Conservation (phyloP, 2,329 filamentous ascomycete genomes). For the Leptosphaerulina australis region DNA sequence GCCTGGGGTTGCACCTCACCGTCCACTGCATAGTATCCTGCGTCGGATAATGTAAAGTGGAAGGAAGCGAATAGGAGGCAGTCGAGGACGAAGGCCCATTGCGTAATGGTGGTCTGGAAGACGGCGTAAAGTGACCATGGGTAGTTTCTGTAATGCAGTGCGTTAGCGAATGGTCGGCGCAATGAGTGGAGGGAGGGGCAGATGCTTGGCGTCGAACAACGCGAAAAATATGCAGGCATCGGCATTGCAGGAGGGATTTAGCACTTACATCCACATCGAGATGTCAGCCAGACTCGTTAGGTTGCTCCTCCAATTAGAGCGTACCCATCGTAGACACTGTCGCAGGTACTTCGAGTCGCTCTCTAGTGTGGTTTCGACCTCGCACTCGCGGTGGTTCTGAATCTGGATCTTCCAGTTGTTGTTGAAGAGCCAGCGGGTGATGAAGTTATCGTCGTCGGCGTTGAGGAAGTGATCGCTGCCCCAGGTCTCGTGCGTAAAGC, state of each 20-base stretch:
- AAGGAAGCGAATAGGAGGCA: constrained; percentile 51
- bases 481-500: constrained; percentile 85
- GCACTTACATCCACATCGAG: constrained; percentile 81
- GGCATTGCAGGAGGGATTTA: constrained; percentile 24
- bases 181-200: constrained; percentile 33
- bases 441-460: constrained; percentile 97
- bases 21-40: constrained; percentile 36
- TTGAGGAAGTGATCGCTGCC: constrained; percentile 78
- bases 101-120: constrained; percentile 89
- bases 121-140: constrained; percentile 93
- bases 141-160: constrained; percentile 69
- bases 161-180: constrained; percentile 36
- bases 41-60: constrained; percentile 40
- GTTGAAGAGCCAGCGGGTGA: constrained; percentile 92
- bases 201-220: constrained; percentile 37
- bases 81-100: constrained; percentile 81
- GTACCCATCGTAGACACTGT: constrained; percentile 92
- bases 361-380: constrained; percentile 87
- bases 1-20: constrained; percentile 21
- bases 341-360: constrained; percentile 87
- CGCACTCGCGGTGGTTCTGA: constrained; percentile 86
- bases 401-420: constrained; percentile 94
- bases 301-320: constrained; percentile 98
- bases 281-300: constrained; percentile 86
- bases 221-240: constrained; percentile 32